phyloP scores from a whole-genome alignment of 371 early-diverging fungal genomes.

The Mucor sp. region DNA sequence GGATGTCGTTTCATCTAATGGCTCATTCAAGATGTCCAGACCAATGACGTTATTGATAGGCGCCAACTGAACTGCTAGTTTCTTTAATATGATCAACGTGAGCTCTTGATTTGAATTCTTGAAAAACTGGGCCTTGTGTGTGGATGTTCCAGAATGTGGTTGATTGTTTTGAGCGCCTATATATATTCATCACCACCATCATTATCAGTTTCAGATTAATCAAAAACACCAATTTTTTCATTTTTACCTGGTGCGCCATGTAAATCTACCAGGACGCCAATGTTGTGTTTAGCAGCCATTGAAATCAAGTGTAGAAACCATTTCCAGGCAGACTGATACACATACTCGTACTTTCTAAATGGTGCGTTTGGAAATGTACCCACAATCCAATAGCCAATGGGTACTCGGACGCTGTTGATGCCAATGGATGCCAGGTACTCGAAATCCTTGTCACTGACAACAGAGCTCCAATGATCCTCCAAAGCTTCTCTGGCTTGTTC shows the following conservation, averaged over 20 bases:
- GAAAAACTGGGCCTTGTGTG: slow-evolving; percentile 20
- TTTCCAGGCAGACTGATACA: slow-evolving; percentile 38
- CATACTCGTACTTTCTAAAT: slow-evolving; percentile 22
- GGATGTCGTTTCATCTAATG: not conserved
- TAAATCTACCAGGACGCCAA: slow-evolving; percentile 68
- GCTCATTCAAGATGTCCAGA: not conserved
- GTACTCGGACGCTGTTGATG: slow-evolving; percentile 68
- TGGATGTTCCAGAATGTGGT: slow-evolving; percentile 27
- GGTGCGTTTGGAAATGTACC: slow-evolving; percentile 18
- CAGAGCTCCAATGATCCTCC: slow-evolving; percentile 56
- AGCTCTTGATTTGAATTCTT: slow-evolving; percentile 2
- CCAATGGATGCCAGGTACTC: slow-evolving; percentile 51
- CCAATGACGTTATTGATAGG: not conserved
- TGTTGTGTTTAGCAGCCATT: slow-evolving; percentile 54
- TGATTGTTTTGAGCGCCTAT: slow-evolving; percentile 31
- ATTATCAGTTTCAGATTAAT: not conserved
- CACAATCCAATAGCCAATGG: slow-evolving; percentile 70
- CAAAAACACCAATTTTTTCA: not conserved
- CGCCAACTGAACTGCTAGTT: not conserved
- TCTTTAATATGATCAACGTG: not conserved
- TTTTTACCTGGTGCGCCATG: slow-evolving; percentile 67
- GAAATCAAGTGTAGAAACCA: slow-evolving; percentile 50
- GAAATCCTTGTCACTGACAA: slow-evolving; percentile 66
- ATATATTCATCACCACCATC: too few relatives aligned
- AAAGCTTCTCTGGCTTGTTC: slow-evolving; percentile 45